Evolutionary conservation across 129 eudicot genomes (phyloP).

Genomic region (Chrysanthemum lavandulifolium): DNA sequence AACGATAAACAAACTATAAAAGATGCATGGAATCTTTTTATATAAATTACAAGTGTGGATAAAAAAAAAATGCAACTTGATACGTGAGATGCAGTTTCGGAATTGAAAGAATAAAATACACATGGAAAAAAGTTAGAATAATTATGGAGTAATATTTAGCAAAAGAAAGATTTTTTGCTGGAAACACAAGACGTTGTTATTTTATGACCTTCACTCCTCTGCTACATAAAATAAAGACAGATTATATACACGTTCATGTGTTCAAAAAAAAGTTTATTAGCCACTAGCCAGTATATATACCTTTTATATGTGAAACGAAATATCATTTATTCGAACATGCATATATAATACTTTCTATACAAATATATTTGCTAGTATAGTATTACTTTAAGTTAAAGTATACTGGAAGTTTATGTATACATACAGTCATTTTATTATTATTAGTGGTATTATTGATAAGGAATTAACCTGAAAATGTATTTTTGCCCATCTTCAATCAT

Average conservation of each 20-base stretch:
- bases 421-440: no score
- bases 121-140: slow-evolving; percentile 1
- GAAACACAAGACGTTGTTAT: slow-evolving; percentile 2
- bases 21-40: background rate
- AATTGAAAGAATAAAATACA: slow-evolving; percentile 6
- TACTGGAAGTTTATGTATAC: no score
- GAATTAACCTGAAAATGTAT: no score
- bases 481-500: no score
- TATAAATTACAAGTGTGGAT: background rate
- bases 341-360: no score
- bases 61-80: slow-evolving; percentile 6
- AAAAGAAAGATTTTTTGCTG: slow-evolving; percentile 9
- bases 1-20: background rate
- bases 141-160: background rate
- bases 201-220: background rate
- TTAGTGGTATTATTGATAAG: no score
- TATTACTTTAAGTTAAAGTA: no score
- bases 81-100: background rate
- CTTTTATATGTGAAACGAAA: no score
- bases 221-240: background rate
- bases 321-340: no score
- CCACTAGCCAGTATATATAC: no score
- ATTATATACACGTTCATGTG: background rate
- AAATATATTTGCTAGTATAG: no score
- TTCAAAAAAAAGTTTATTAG: background rate